Evolutionary conservation across 495 filamentous ascomycete species (phyloP).

Genomic region (Aspergillus carlsbadensis): DNA sequence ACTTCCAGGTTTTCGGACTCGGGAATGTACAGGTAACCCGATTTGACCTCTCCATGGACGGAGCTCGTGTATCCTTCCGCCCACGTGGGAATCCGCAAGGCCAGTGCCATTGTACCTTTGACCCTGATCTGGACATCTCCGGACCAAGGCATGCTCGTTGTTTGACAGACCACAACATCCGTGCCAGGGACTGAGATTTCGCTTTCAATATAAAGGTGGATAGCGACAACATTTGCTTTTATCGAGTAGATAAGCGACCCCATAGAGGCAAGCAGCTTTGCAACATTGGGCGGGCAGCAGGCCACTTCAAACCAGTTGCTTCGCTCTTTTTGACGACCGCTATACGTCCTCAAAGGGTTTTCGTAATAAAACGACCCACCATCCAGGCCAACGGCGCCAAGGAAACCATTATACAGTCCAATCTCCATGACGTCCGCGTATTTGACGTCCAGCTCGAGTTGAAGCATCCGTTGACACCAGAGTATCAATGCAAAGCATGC

Average conservation of each 20-base stretch:
- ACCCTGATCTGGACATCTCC: slow-evolving; percentile 7
- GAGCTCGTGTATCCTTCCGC: slow-evolving; percentile 6
- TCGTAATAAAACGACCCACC: slow-evolving; percentile 15
- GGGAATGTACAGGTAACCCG: slow-evolving; percentile 7
- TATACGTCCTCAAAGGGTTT: slow-evolving; percentile 5
- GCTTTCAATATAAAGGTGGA: slow-evolving; percentile 13
- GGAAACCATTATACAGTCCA: slow-evolving; percentile 58
- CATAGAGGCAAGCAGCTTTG: slow-evolving; percentile 7
- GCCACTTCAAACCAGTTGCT: slow-evolving; percentile 12
- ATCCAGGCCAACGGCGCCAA: slow-evolving; percentile 48
- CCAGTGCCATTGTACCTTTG: slow-evolving; percentile 1
- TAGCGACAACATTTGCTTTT: slow-evolving; percentile 5
- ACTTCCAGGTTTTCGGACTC: neutral
- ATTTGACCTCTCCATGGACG: neutral
- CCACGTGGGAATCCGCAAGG: slow-evolving; percentile 10
- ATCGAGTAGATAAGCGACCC: slow-evolving; percentile 8
- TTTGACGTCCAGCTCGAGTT: slow-evolving; percentile 49
- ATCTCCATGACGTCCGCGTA: slow-evolving; percentile 61
- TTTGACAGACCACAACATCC: slow-evolving; percentile 1
- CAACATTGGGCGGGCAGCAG: slow-evolving; percentile 14
- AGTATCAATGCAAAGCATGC: slow-evolving; percentile 62
- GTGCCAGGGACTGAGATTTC: slow-evolving; percentile 2
- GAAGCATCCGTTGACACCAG: slow-evolving; percentile 53
- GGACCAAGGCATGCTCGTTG: slow-evolving; percentile 9
- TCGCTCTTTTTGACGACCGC: slow-evolving; percentile 3